A percentile compares a stretch with the other conserved stretches of the same genome.
These are phyloP conservation scores for Beta macrorhiza DNA, from an alignment of 179 eudicot genomes.

Conservation along the genomic window DNA sequence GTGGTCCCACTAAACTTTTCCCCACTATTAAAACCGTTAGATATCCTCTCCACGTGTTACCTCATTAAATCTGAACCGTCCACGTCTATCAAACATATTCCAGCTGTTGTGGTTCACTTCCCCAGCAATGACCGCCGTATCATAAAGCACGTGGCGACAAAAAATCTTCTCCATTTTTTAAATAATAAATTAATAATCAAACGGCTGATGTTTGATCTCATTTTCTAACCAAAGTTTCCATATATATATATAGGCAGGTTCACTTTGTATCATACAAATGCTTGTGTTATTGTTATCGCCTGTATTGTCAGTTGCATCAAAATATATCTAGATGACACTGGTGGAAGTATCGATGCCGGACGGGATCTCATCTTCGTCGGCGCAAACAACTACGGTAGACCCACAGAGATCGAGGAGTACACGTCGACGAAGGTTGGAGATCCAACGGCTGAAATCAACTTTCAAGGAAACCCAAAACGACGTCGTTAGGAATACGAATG, in stretches of 20 bases:
- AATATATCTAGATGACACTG: slow-evolving; percentile 20
- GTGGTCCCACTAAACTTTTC: slow-evolving; percentile 23
- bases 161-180: not conserved
- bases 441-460: slow-evolving; percentile 21
- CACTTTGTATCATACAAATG: not conserved
- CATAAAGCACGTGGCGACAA: slow-evolving; percentile 25
- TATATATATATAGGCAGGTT: slow-evolving; percentile 23
- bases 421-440: slow-evolving; percentile 25
- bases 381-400: slow-evolving; percentile 8
- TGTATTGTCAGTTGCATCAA: too few relatives aligned
- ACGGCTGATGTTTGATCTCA: slow-evolving; percentile 6
- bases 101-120: slow-evolving; percentile 31
- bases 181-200: not conserved
- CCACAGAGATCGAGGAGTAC: slow-evolving; percentile 15
- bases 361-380: slow-evolving; percentile 17
- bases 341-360: slow-evolving; percentile 16
- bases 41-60: slow-evolving; percentile 31
- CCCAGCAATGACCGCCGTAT: slow-evolving; percentile 40
- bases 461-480: slow-evolving; percentile 1
- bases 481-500: not conserved
- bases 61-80: slow-evolving; percentile 30
- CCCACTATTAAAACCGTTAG: slow-evolving; percentile 6
- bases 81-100: slow-evolving; percentile 18
- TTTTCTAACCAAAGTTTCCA: not conserved
- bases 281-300: not conserved